Percentiles rank a stretch among this genome's conserved stretches.
phyloP scores from a whole-genome alignment of 306 rosid genomes.

The Malus domestica region ASM211411v1 NC_041803.1:29049001-29049500 shows the following conservation, averaged over 20 bases:
- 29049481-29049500: conserved; percentile 89
- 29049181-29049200: too few species aligned
- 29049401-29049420: neutral
- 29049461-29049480: conserved; percentile 87
- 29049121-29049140: too few species aligned
- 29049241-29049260: neutral
- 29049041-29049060: too few species aligned
- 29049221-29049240: neutral
- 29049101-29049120: too few species aligned
- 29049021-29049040: too few species aligned
- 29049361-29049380: conserved; percentile 1
- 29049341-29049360: neutral
- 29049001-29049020: too few species aligned
- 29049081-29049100: too few species aligned
- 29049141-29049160: too few species aligned
- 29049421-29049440: conserved; percentile 83
- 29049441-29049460: conserved; percentile 70
- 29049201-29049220: too few species aligned
- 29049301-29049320: neutral
- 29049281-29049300: neutral
- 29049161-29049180: too few species aligned
- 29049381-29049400: neutral
- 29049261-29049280: neutral
- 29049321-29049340: neutral
- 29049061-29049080: too few species aligned